Base-by-base conservation (phyloP, 768 basidiomycete species). In the Mycena galopus region DNA sequence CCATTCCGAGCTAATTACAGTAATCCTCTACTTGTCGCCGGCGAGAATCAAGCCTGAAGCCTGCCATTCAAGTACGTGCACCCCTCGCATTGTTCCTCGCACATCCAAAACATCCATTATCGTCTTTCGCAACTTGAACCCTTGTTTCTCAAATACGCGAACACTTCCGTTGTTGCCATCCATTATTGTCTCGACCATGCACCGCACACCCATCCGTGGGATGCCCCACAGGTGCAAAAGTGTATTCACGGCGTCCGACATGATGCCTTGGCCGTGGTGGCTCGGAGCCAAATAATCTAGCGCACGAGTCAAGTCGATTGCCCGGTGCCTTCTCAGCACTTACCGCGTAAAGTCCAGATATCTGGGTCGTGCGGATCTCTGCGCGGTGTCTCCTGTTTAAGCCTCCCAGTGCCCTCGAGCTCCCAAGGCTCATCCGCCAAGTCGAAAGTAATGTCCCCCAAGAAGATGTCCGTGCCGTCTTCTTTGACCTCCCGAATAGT, bases 261-360 rank as follows among this genome's bases (percentile, higher is more conserved):
- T 94, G 73, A 94, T 94, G 0, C 93, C 93, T 75, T 82, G 84
- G 32, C 92, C 86, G 69, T 93, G 92, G 76, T 92, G 88, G 39
- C 87, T 87, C 29, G 89, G 84, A 10, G 85, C 87, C 61, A 94
- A 81, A 73, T 87, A 93, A 78, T 92, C 92, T 92, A 17, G 17
- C 3, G 25, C 32, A 5, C 39, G 33, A 56, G 37, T 56, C 7
- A n/a, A 21, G 2, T n/a, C n/a, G 9, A 21, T 4, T n/a, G 44
- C 11, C n/a, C 11, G 1, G 44, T 47, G 21, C 4, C 11, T 56
- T 30, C 21, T 21, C 33, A 69, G 65, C n/a, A 55, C 60, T 64
- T 78, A 92, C 92, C 86, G 74, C 92, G 93, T 35, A 93, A 79
- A 16, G 83, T 85, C 90, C 90, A 93, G 65, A 92, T 90, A 33